Evolutionary conservation across 352 stramenopile species (phyloP).

Genomic region (Phytophthora parvispora): DNA sequence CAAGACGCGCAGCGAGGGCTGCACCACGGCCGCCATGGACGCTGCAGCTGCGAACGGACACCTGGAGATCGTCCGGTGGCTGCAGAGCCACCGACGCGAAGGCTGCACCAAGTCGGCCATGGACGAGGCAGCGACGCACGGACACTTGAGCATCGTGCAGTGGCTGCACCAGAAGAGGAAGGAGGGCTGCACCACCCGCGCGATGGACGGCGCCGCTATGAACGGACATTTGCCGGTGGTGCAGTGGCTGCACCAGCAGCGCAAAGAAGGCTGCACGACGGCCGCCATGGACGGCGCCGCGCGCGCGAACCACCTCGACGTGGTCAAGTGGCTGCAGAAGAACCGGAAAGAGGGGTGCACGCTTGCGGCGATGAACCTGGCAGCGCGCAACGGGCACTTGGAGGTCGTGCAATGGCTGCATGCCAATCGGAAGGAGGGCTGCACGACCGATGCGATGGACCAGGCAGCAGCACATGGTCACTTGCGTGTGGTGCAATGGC

Average conservation of each 20-base stretch:
- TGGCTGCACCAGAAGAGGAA: slow-evolving; percentile 35
- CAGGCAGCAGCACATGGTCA: slow-evolving; percentile 29
- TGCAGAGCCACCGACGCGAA: slow-evolving; percentile 31
- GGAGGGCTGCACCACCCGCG: slow-evolving; percentile 35
- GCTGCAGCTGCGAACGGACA: slow-evolving; percentile 28
- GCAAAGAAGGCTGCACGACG: slow-evolving; percentile 35
- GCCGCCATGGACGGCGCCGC: slow-evolving; percentile 34
- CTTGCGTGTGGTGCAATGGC: slow-evolving; percentile 32
- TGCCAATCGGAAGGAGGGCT: slow-evolving; percentile 22
- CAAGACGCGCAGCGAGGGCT: slow-evolving; percentile 38
- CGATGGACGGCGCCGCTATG: slow-evolving; percentile 34
- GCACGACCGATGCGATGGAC: slow-evolving; percentile 30
- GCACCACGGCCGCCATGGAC: slow-evolving; percentile 36
- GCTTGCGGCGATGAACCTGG: slow-evolving; percentile 27
- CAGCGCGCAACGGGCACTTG: slow-evolving; percentile 30
- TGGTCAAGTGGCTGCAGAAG: slow-evolving; percentile 39
- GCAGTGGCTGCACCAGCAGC: slow-evolving; percentile 36
- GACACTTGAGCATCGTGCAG: slow-evolving; percentile 29
- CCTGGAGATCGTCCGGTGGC: slow-evolving; percentile 38
- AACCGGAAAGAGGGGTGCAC: slow-evolving; percentile 36
- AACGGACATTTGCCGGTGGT: slow-evolving; percentile 39
- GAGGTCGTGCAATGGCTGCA: slow-evolving; percentile 33
- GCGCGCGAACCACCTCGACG: slow-evolving; percentile 13
- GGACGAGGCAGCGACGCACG: slow-evolving; percentile 36
- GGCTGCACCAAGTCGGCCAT: slow-evolving; percentile 39